A percentile compares a stretch with the other conserved stretches of the same genome.
These are phyloP conservation scores for Angomonas deanei DNA, from an alignment of 208 protist genomes.

Conservation along the genomic window DNA sequence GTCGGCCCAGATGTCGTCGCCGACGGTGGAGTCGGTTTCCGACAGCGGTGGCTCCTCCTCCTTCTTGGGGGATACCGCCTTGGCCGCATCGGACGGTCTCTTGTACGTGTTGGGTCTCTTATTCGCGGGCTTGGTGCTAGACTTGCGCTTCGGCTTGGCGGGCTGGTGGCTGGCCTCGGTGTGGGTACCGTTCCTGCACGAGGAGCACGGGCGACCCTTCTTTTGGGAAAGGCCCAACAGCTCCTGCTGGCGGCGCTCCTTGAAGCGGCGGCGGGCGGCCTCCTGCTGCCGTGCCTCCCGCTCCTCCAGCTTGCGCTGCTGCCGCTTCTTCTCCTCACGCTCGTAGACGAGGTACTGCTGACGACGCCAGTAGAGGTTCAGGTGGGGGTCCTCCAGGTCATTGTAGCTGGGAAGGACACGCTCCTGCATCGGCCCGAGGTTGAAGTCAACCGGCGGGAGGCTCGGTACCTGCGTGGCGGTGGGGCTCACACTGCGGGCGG, in stretches of 20 bases:
- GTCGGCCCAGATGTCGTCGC: constrained; percentile 3
- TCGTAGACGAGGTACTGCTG: constrained; percentile 62
- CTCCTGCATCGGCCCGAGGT: constrained; percentile 63
- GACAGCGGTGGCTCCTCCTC: neutral
- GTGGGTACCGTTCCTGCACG: neutral
- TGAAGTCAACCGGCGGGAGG: constrained; percentile 62
- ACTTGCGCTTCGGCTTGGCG: constrained; percentile 12
- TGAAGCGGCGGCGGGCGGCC: constrained; percentile 45
- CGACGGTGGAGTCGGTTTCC: constrained; percentile 14
- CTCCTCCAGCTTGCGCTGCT: constrained; percentile 36
- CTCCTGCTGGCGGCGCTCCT: constrained; percentile 49
- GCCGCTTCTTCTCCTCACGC: constrained; percentile 35
- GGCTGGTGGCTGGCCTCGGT: neutral
- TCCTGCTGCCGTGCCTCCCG: constrained; percentile 12
- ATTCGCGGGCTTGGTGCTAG: constrained; percentile 18
- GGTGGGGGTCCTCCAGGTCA: constrained; percentile 77
- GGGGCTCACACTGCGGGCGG: constrained; percentile 1
- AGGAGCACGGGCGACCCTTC: constrained; percentile 24
- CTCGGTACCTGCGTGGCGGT: constrained; percentile 10
- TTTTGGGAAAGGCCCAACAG: constrained; percentile 38
- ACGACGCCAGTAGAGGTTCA: constrained; percentile 65
- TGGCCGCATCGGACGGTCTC: no score
- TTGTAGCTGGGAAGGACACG: constrained; percentile 71
- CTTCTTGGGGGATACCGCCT: constrained; percentile 4
- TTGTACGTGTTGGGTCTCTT: neutral